A percentile compares a stretch with the other conserved stretches of the same genome.
These are phyloP conservation scores for Venturia effusa DNA, from an alignment of 2,329 filamentous ascomycete genomes.

Conservation along the genomic window DNA sequence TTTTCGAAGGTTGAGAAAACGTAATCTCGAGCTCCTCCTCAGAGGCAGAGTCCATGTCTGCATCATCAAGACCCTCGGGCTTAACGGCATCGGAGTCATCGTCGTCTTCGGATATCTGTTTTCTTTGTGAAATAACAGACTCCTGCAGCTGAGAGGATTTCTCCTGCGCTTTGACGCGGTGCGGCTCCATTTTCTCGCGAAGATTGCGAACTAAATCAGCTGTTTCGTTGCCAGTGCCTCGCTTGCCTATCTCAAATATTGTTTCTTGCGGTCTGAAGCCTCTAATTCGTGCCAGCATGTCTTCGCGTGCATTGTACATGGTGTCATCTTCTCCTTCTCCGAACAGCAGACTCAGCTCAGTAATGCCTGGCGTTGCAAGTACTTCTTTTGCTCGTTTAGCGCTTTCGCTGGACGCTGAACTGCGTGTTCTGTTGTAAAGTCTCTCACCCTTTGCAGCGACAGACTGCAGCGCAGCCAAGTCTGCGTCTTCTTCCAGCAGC, in stretches of 20 bases:
- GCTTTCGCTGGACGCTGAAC: slow-evolving; percentile 81
- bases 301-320: slow-evolving; percentile 57
- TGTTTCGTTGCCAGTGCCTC: slow-evolving; percentile 52
- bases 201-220: slow-evolving; percentile 67
- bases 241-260: slow-evolving; percentile 82
- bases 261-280: slow-evolving; percentile 85
- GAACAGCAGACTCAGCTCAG: slow-evolving; percentile 71
- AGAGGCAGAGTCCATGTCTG: slow-evolving; percentile 30
- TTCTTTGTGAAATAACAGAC: neutral
- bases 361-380: slow-evolving; percentile 58
- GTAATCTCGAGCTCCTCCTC: slow-evolving; percentile 45
- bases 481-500: slow-evolving; percentile 61
- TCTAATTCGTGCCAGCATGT: slow-evolving; percentile 81
- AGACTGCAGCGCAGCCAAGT: slow-evolving; percentile 57
- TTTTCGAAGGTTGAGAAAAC: slow-evolving; percentile 24
- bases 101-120: slow-evolving; percentile 18
- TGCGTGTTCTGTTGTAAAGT: slow-evolving; percentile 80
- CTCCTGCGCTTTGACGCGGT: neutral
- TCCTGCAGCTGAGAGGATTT: neutral
- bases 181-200: slow-evolving; percentile 37
- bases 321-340: slow-evolving; percentile 47
- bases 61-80: slow-evolving; percentile 31
- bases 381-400: slow-evolving; percentile 78
- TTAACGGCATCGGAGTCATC: slow-evolving; percentile 21
- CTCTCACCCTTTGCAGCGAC: slow-evolving; percentile 86